Percentiles rank a stretch among this genome's conserved stretches.
Evolutionary conservation across 106 monocot genomes (phyloP).

Genomic region (Apostasia ramifera): DNA sequence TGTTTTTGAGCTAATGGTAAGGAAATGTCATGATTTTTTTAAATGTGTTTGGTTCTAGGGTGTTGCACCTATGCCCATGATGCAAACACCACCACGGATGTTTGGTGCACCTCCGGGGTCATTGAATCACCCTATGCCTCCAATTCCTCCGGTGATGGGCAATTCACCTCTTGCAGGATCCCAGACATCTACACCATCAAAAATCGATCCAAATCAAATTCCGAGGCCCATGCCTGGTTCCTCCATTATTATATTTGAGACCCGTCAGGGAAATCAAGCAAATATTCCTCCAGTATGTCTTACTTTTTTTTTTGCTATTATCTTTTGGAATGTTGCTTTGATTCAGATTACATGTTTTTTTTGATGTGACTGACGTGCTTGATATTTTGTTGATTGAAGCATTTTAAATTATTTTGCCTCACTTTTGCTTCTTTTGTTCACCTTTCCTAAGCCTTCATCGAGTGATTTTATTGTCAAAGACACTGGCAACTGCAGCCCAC

Average conservation of each 20-base stretch:
- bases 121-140: constrained; percentile 24
- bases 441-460: constrained; percentile 57
- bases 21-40: too few species aligned
- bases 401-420: background rate
- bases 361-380: background rate
- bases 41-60: constrained; percentile 30
- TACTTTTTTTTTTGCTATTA: background rate
- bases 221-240: constrained; percentile 72
- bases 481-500: constrained; percentile 93
- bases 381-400: background rate
- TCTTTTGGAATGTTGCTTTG: background rate
- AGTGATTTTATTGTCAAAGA: constrained; percentile 88
- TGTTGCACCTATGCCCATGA: constrained; percentile 17
- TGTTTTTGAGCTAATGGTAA: too few species aligned
- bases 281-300: constrained; percentile 63
- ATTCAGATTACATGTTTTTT: background rate
- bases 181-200: constrained; percentile 56
- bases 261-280: constrained; percentile 80
- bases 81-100: constrained; percentile 72
- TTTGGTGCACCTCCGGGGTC: constrained; percentile 42
- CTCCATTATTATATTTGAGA: constrained; percentile 55
- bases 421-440: background rate
- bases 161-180: constrained; percentile 42
- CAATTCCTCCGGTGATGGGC: constrained; percentile 51
- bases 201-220: constrained; percentile 91